Base-by-base conservation (phyloP, 345 rosid species). In the Salix dunnii region DNA sequence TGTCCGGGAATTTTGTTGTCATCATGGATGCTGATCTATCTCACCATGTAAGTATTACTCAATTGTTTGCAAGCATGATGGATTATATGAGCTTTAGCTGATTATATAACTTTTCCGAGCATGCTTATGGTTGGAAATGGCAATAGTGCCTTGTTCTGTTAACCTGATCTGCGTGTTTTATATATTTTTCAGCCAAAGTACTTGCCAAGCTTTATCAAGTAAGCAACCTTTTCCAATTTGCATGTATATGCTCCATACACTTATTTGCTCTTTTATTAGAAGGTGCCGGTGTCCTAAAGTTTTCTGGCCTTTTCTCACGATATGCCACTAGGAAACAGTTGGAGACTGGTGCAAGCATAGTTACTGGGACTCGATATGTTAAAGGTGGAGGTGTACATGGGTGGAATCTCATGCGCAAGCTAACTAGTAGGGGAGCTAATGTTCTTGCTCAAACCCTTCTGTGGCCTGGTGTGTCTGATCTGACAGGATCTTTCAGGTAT, bases 1-100 rank as follows among this genome's bases (percentile, higher is more conserved):
- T 93, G 7, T 84, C 98, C 2, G 99, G 99, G 23, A 91, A 91
- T 80, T 94, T 94, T 76, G 90, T 96, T 38, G 95, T 96, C 23
- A 94, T 96, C 75, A 94, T 96, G 98, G 99, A 91, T 87, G 99
- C 99, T 80, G 99, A 94, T 90, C 87, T 96, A 55, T 96, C 99
- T 40, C 99, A 96, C 86, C 99, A 96, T 87, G 99, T 92, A 88
- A 91, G 96, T 76, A 30, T 40, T 77, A 21, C 72, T 17, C 14
- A 72, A 61, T 0, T 10, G 38, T 33, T 21, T 17, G 65, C 28
- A 48, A 61, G 30, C 42, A 10, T 58, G 12, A n/a, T 58, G 27
- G 62, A 28, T 28, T 27, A n/a, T 23, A 16, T 25, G 16, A 53
- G 46, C 48, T 33, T 72, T 20, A n/a, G 31, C 68, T 25, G 35